A percentile compares a stretch with the other conserved stretches of the same genome.
Evolutionary conservation across 352 stramenopile species (phyloP).

Genomic region (Phytopythium chamaehyphon): DNA sequence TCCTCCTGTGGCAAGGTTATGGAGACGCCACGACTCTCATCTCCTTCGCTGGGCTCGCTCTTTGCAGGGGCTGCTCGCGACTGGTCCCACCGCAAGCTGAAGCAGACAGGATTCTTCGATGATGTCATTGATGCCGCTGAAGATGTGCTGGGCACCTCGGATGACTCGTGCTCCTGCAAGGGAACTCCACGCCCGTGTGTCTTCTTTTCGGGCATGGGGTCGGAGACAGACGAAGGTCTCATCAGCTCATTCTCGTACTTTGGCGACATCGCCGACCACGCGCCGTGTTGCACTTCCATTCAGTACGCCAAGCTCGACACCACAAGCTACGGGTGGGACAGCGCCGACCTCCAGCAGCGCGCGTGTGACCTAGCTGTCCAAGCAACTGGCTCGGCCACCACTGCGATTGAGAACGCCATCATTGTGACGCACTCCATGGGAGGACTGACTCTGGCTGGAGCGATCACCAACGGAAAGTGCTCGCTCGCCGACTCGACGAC

Average conservation of each 20-base stretch:
- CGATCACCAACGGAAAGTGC: slow-evolving; percentile 19
- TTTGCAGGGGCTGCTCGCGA: neutral
- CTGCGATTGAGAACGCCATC: slow-evolving; percentile 23
- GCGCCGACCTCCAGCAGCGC: slow-evolving; percentile 27
- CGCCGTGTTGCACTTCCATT: slow-evolving; percentile 37
- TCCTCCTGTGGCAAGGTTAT: slow-evolving; percentile 17
- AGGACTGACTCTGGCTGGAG: slow-evolving; percentile 23
- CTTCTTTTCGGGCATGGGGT: slow-evolving; percentile 42
- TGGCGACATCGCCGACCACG: slow-evolving; percentile 30
- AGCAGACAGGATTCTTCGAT: neutral
- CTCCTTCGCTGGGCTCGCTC: neutral
- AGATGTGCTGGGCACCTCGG: slow-evolving; percentile 19
- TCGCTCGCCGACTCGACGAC: slow-evolving; percentile 17
- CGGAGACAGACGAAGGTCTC: slow-evolving; percentile 18
- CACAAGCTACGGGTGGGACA: slow-evolving; percentile 32
- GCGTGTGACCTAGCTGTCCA: slow-evolving; percentile 28
- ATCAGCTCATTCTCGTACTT: slow-evolving; percentile 29
- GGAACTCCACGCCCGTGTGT: slow-evolving; percentile 31
- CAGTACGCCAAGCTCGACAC: slow-evolving; percentile 51
- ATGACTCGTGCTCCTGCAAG: slow-evolving; percentile 25
- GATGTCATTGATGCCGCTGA: slow-evolving; percentile 3
- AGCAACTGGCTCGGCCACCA: slow-evolving; percentile 9
- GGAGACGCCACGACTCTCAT: neutral
- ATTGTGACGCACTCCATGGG: slow-evolving; percentile 47
- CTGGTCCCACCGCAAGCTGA: slow-evolving; percentile 2